phyloP scores from a whole-genome alignment of 163 green algal genomes.

The Chlamydomonas reinhardtii region DNA sequence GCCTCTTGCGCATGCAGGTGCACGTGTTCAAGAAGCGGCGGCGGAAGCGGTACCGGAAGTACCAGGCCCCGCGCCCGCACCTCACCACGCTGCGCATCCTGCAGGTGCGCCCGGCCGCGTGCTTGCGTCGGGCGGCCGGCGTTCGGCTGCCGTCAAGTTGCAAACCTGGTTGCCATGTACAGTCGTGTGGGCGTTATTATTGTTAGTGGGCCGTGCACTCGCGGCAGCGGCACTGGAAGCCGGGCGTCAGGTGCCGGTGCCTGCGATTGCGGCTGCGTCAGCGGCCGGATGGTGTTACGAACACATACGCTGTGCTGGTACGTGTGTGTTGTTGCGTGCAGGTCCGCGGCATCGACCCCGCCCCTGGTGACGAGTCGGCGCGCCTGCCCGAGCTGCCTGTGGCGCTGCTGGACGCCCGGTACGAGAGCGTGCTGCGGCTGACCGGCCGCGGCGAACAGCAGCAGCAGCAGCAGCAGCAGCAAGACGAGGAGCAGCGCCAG shows the following conservation, averaged over 20 bases:
- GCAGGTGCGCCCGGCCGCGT: slow-evolving; percentile 24
- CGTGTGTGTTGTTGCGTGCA: slow-evolving; percentile 29
- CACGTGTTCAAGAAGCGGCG: slow-evolving; percentile 95
- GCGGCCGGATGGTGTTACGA: too few species aligned
- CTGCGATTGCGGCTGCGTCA: too few species aligned
- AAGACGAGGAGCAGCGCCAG: neutral
- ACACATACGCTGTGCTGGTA: too few species aligned
- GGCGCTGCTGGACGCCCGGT: neutral
- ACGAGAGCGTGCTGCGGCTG: neutral
- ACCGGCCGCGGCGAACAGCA: neutral
- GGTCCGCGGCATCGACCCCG: slow-evolving; percentile 43
- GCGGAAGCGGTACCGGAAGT: slow-evolving; percentile 88
- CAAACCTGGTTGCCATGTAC: too few species aligned
- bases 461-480: neutral
- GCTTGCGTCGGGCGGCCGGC: neutral
- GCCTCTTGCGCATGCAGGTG: slow-evolving; percentile 41
- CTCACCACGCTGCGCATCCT: slow-evolving; percentile 75
- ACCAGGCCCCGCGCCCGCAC: slow-evolving; percentile 76
- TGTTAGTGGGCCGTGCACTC: too few species aligned
- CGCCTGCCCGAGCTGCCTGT: slow-evolving; percentile 28
- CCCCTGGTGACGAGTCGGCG: slow-evolving; percentile 10
- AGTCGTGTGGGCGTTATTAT: too few species aligned
- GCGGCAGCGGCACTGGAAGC: too few species aligned
- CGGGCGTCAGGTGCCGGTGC: too few species aligned
- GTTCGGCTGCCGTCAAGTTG: too few species aligned